Base-by-base conservation (phyloP, 1,284 basidiomycete species). In the Naganishia liquefaciens region DNA sequence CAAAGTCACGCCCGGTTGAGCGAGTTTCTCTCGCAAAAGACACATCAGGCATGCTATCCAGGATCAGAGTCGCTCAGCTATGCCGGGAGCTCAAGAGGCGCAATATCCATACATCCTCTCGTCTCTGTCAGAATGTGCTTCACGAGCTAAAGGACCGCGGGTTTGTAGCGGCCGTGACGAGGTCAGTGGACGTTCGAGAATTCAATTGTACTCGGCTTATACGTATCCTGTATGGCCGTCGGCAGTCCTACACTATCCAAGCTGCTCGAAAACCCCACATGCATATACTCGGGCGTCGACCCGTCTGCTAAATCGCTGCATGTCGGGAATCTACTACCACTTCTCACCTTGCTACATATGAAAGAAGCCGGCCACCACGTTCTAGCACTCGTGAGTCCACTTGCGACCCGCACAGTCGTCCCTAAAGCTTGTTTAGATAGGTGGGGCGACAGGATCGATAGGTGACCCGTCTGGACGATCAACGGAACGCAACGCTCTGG, bases 401-500 rank as follows among this genome's bases (percentile, higher is more conserved):
- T 39, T 27, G 25, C 44, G 6, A 7, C 13, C 47, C 9, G 47
- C 10, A 30, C 28, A 25, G 15, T 19, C 33, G 3, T 37, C 13
- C 9, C 13, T 37, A 13, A 37, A 13, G 33, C 0, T 37, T 2
- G 9, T 37, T 43, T 6, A 97, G 93, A 89, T 97, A 75, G 95
- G 95, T 40, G 94, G 94, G 0, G 95, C 93, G 1, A 98, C 96
- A 0, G 96, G 93, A 2, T 85, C 89, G n/a, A 89, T 99, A 39
- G 96, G 96, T 7, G 96, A 99, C 75, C 96, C 96, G 2, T 93
- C 92, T 0, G 96, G 96, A 0, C 84, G 94, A 33, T 84, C 84
- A 2, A 87, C 87, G 0, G 96, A 97, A 76, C 86, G 96, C 19
- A 85, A 87, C 62, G 82, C 87, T 1, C 85, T 92, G 5, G 82